Evolutionary conservation across 1,284 basidiomycete genomes (phyloP), one percentile per base, ranked within the genome.

Genomic region (Bondarzewia mesenterica): DNA sequence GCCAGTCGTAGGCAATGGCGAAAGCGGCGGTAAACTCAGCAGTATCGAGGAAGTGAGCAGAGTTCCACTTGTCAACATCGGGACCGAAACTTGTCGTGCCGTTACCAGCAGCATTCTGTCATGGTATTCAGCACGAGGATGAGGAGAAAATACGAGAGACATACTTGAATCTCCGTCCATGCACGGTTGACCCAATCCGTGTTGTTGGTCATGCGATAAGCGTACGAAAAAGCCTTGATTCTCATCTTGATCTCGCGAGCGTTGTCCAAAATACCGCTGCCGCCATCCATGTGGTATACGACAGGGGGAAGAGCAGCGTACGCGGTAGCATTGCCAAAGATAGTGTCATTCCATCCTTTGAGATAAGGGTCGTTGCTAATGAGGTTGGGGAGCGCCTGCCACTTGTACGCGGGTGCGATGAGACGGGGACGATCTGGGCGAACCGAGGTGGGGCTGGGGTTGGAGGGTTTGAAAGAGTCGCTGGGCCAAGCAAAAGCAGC

Each of bases 1-100:
- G 68, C 88, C 88, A 99, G 66, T 99, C 96, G 62, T 98, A 99
- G 2, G 85, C 96, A 57, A 96, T 89, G 29, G 78, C 93, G 60
- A 83, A 96, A 1, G 87, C 92, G 27, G 85, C 80, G 23, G 82
- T 85, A 60, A 97, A 78, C 66, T 99, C 96, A 18, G 84, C 95
- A 7, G 85, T 74, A 65, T 99, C 96, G 50, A 99, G 85, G 81
- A 98, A 99, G 70, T 99, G 96, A 2, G 50, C 56, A 3, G 84
- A 74, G 68, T 96, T 95, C 93, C 93, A 97, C 59, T 66, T 77
- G 55, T 75, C 72, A 57, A 63, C 60, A 44, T 63, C 65, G 6
- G 82, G 78, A 44, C 87, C 91, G 63, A 86, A 91, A 10, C 69
- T 44, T 14, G 64, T 70, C 3, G 80, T 68, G 32, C 75, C 71